phyloP scores from a whole-genome alignment of 139 green algal species.

The Closterium sp. region DNA sequence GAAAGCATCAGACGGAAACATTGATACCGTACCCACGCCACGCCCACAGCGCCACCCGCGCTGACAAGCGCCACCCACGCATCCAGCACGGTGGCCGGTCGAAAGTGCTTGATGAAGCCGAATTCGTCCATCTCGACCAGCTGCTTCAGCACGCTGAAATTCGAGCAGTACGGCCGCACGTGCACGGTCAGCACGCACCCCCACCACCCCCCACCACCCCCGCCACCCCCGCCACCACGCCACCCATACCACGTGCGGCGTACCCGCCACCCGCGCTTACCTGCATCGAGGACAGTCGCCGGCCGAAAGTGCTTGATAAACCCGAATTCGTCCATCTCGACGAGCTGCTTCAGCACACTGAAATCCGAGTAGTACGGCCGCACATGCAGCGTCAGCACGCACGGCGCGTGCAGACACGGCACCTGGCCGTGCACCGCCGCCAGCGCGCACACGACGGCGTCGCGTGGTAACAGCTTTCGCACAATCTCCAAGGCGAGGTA shows the following conservation, averaged over 20 bases:
- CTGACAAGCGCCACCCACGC: too few species aligned
- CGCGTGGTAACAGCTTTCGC: not conserved
- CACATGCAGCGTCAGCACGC: slow-evolving; percentile 9
- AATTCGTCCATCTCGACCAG: slow-evolving; percentile 24
- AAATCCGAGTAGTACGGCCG: slow-evolving; percentile 27
- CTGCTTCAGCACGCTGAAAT: slow-evolving; percentile 25
- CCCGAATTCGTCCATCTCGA: slow-evolving; percentile 24
- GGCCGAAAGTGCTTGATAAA: slow-evolving; percentile 11
- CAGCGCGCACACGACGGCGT: slow-evolving; percentile 11
- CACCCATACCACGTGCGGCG: too few species aligned
- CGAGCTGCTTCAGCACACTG: slow-evolving; percentile 16
- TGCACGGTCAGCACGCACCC: slow-evolving; percentile 21
- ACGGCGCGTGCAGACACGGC: slow-evolving; percentile 20
- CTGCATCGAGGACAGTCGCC: slow-evolving; percentile 18
- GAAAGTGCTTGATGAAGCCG: slow-evolving; percentile 9
- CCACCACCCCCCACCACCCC: too few species aligned
- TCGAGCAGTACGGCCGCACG: slow-evolving; percentile 16
- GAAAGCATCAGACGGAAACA: too few species aligned
- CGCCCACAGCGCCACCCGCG: too few species aligned
- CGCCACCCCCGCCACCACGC: too few species aligned
- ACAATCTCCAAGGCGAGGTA: slow-evolving; percentile 8
- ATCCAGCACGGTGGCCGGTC: not conserved
- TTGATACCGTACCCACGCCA: too few species aligned
- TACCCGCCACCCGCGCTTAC: not conserved
- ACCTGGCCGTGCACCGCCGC: slow-evolving; percentile 10